Evolutionary conservation across 345 rosid genomes (phyloP), one percentile per base, ranked within the genome.

Genomic region (Citrus trifoliata): DNA sequence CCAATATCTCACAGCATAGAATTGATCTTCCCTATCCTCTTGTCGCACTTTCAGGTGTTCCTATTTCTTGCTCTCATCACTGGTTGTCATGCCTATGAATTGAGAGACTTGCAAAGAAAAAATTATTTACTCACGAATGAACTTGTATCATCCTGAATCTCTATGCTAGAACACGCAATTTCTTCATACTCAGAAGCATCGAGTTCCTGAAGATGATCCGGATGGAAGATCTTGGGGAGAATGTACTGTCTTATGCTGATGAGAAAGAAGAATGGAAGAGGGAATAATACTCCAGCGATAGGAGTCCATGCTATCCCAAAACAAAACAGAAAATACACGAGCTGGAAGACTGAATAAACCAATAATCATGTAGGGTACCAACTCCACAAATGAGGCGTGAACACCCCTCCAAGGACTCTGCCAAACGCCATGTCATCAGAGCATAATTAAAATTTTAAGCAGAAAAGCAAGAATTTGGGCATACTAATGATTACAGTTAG

Each of bases 221-320:
- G 91, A 59, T 82, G 80, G 78, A 93, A 90, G 38, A 90, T n/a
- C 89, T 85, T 89, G 2, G 95, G 98, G 40, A 91, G 90, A 6
- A 93, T 67, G 79, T 85, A 85, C 71, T 91, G 88, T 81, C 98
- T 86, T 82, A 94, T 38, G 77, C 82, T 73, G 71, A 94, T 85
- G 55, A 94, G 91, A 70, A 91, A 70, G 85, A 92, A 91, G 86
- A 94, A 92, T 1, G 95, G 92, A 51, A 94, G 70, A 2, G 94
- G 97, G 76, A 92, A 94, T 84, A 92, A 73, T 27, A 93, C 85
- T 55, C 96, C 96, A 35, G 90, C 97, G 0, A 91, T 84, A 10
- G 97, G 97, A 76, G 92, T 90, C 97, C 98, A 94, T 46, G 96
- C 91, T 59, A 89, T 89, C 37, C 97, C 95, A 48, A 79, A 92